These are phyloP conservation scores for Bondarzewia mesenterica DNA, from an alignment of 1,284 basidiomycete species.

Conservation along the genomic window DNA sequence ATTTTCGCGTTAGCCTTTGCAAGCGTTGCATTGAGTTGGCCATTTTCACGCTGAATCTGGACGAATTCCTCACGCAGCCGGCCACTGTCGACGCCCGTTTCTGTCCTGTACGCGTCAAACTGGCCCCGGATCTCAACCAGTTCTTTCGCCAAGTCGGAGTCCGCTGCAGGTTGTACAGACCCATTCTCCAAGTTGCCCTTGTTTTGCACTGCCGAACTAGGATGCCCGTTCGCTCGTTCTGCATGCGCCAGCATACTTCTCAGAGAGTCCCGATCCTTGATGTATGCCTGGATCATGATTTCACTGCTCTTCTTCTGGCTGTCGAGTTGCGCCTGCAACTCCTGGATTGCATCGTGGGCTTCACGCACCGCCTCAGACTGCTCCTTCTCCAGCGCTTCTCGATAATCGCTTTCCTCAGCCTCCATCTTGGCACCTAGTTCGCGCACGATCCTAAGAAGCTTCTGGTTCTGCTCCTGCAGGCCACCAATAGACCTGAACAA, in stretches of 20 bases:
- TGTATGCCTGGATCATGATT: conserved; percentile 66
- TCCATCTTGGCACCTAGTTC: conserved; percentile 78
- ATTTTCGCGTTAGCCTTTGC: conserved; percentile 79
- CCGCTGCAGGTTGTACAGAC: conserved; percentile 17
- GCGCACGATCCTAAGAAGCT: conserved; percentile 77
- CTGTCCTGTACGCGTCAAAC: conserved; percentile 71
- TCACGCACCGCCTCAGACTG: conserved; percentile 79
- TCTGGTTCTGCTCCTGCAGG: conserved; percentile 87
- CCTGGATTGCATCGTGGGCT: conserved; percentile 80
- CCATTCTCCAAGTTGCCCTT: conserved; percentile 23
- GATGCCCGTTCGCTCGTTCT: conserved; percentile 23
- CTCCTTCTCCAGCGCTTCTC: conserved; percentile 57
- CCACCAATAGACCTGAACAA: conserved; percentile 77
- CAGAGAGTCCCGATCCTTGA: conserved; percentile 85
- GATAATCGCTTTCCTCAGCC: conserved; percentile 63
- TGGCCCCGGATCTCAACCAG: conserved; percentile 66
- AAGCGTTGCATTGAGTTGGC: conserved; percentile 55
- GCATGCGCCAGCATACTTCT: conserved; percentile 61
- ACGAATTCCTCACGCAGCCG: conserved; percentile 64
- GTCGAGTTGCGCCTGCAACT: conserved; percentile 70
- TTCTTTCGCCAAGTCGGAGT: conserved; percentile 37
- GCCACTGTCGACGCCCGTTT: conserved; percentile 69
- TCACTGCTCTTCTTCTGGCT: conserved; percentile 63
- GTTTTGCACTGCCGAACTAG: conserved; percentile 11
- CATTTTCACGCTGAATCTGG: conserved; percentile 59